Base-by-base conservation (phyloP, 176 grass and related monocot genomes). In the Dendrocalamus sinicus region DNA sequence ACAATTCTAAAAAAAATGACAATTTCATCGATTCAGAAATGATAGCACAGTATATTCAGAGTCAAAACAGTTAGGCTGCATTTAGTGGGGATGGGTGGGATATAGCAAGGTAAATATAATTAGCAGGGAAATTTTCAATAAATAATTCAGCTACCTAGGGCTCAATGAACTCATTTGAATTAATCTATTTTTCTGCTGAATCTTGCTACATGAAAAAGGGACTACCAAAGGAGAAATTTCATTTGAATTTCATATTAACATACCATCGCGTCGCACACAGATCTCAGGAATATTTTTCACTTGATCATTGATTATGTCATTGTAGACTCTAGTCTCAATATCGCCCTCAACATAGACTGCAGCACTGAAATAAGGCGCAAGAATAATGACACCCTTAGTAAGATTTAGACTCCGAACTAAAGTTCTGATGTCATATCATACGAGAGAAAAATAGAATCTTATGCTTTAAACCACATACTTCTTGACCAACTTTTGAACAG, bases 271-370 rank as follows among this genome's bases (percentile, higher is more conserved):
- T 12, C 90, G 90, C 51, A 97, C 92, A 77, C 82, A 86, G 48
- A 97, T 92, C 63, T 97, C 94, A 61, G 94, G 92, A 82, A 97
- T 79, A 71, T 74, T 80, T 90, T 72, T 97, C 44, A 83, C 61
- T 76, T 87, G 88, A 90, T 87, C 81, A 51, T 86, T 92, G 53
- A 97, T 83, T 57, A n/a, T 81, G 41, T 94, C 94, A 89, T 94
- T 89, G 61, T 92, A 97, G 14, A 92, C 86, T 84, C 94, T 94
- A 64, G 86, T 94, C 80, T 97, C 94, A 80, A 97, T 97, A 77
- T 94, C 90, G 64, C 94, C 94, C 76, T 94, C 94, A 82, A 97
- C 76, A 81, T 92, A 94, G 22, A 97, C 94, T 54, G 89, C 75
- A 80, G 92, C 67, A 76, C 92, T 97, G 92, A 88, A 91, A 85